Percentiles rank a stretch among this genome's conserved stretches.
Conservation (phyloP, 1,284 basidiomycete species). For the Cystobasidium pallidum region DNA sequence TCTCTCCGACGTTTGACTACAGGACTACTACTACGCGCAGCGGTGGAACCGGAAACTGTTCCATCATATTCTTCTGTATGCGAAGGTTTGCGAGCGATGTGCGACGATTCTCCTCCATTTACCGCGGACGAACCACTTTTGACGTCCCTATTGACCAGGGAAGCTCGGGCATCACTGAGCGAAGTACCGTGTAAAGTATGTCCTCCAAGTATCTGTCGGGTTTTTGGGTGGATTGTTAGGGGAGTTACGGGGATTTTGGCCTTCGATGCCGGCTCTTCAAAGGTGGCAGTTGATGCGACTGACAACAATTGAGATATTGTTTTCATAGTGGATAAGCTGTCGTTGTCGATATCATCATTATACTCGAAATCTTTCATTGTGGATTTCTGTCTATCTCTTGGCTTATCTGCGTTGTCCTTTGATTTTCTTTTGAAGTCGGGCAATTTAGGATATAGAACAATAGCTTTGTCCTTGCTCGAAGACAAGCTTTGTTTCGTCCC, state of each 20-base stretch:
- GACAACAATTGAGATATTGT: neutral
- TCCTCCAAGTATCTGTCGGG: neutral
- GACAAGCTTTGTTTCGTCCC: neutral
- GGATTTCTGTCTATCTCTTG: neutral
- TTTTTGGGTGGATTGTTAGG: neutral
- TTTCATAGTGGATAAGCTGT: neutral
- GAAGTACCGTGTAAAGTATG: too few relatives aligned
- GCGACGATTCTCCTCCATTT: neutral
- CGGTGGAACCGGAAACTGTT: too few relatives aligned
- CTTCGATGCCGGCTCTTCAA: neutral
- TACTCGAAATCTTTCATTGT: neutral
- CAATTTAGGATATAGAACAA: neutral
- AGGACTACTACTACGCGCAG: neutral
- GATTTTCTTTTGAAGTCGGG: neutral
- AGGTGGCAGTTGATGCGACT: neutral
- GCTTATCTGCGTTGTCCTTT: neutral
- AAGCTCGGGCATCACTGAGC: neutral
- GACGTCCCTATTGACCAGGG: neutral
- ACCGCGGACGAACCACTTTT: neutral
- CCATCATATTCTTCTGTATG: neutral
- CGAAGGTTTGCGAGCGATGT: neutral
- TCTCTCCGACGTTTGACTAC: neutral
- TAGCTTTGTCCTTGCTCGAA: neutral
- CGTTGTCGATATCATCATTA: neutral
- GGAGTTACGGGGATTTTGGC: neutral